phyloP scores from a whole-genome alignment of 139 green algal species.

The Tetradesmus obliquus region DNA sequence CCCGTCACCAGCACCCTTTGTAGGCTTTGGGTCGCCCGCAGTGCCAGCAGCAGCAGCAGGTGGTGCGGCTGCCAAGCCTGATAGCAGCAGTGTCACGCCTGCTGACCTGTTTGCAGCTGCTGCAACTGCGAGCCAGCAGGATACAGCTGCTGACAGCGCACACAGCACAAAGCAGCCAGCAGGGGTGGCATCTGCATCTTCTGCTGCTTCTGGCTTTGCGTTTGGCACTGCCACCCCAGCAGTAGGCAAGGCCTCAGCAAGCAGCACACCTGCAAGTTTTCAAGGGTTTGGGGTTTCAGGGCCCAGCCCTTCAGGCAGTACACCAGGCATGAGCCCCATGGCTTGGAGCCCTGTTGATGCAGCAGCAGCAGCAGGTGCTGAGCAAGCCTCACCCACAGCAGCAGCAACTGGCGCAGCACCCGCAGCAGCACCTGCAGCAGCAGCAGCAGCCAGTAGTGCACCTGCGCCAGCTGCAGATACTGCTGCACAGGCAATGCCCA shows the following conservation, averaged over 20 bases:
- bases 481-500: background rate
- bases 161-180: background rate
- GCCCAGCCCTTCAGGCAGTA: background rate
- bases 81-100: background rate
- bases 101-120: constrained; percentile 2
- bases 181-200: background rate
- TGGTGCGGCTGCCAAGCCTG: background rate
- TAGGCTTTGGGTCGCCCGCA: constrained; percentile 28
- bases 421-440: background rate
- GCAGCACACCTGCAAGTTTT: background rate
- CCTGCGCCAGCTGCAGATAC: background rate
- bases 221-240: background rate
- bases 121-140: background rate
- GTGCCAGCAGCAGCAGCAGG: background rate
- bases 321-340: constrained; percentile 40
- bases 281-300: background rate
- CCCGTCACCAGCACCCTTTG: background rate
- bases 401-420: background rate
- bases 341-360: constrained; percentile 47
- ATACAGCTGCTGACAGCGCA: background rate
- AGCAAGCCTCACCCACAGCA: background rate
- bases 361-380: background rate
- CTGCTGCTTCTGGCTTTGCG: background rate
- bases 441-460: background rate
- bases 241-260: background rate